phyloP scores from a whole-genome alignment of 164 flowering plant species.

The Tinospora cordifolia region DNA sequence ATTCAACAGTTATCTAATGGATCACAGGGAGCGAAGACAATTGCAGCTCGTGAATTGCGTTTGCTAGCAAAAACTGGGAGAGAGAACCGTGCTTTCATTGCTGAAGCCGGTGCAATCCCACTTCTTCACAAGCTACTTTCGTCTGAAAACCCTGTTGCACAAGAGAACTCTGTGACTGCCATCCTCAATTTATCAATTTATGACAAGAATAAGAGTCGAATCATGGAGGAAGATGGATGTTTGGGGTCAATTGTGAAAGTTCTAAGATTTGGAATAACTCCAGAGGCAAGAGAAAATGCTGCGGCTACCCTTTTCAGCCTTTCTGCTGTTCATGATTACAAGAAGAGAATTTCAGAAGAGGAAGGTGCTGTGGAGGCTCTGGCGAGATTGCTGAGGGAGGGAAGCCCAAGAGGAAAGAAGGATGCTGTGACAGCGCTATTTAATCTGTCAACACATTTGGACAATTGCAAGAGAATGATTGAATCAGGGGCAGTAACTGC shows the following conservation, averaged over 20 bases:
- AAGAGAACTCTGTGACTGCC: constrained; percentile 94
- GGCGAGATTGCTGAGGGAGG: constrained; percentile 46
- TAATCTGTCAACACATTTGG: constrained; percentile 70
- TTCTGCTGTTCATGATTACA: constrained; percentile 80
- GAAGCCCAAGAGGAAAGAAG: constrained; percentile 66
- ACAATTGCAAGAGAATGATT: constrained; percentile 56
- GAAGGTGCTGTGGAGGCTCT: constrained; percentile 70
- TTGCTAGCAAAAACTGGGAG: constrained; percentile 74
- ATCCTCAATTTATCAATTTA: constrained; percentile 80
- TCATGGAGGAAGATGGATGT: constrained; percentile 79
- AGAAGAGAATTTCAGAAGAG: constrained; percentile 66
- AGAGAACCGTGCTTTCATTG: constrained; percentile 85
- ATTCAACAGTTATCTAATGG: constrained; percentile 55
- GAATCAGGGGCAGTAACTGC: constrained; percentile 65
- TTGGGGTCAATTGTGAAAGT: constrained; percentile 62
- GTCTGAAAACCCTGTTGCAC: constrained; percentile 52
- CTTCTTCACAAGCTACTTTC: constrained; percentile 53
- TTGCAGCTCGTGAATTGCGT: constrained; percentile 79
- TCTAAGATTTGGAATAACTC: constrained; percentile 56
- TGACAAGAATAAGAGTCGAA: constrained; percentile 70
- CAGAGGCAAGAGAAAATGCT: constrained; percentile 87
- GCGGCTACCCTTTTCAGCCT: constrained; percentile 96
- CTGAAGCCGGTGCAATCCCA: constrained; percentile 95
- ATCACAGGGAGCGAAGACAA: constrained; percentile 43
- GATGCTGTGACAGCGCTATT: constrained; percentile 93